These are phyloP conservation scores for Thermothielavioides terrestris DNA, from an alignment of 495 filamentous ascomycete species.

Conservation along the genomic window DNA sequence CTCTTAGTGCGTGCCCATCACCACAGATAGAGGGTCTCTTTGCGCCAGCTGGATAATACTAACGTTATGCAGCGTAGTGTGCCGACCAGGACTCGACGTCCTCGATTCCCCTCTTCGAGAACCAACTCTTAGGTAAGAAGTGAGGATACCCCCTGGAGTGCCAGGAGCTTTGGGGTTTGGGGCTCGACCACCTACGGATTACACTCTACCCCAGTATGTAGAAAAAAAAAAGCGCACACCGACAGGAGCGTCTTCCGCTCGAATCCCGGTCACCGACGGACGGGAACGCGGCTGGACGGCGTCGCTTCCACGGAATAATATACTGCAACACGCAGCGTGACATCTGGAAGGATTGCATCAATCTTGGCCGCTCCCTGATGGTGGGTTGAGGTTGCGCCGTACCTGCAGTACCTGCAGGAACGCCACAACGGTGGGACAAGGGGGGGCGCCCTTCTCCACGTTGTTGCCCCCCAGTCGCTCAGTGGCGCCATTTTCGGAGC, in stretches of 20 bases:
- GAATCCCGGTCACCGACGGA: background rate
- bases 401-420: slow-evolving; percentile 18
- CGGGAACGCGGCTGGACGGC: background rate
- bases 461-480: slow-evolving; percentile 3
- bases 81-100: too few relatives aligned
- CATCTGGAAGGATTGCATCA: slow-evolving; percentile 6
- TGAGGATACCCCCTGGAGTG: background rate
- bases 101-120: too few relatives aligned
- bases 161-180: too few relatives aligned
- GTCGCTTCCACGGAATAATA: background rate
- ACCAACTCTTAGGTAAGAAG: too few relatives aligned
- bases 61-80: too few relatives aligned
- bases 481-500: slow-evolving; percentile 11
- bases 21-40: too few relatives aligned
- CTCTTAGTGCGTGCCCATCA: background rate
- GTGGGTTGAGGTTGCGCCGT: slow-evolving; percentile 18
- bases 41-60: too few relatives aligned
- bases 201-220: background rate
- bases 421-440: slow-evolving; percentile 12
- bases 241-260: background rate
- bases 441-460: slow-evolving; percentile 7
- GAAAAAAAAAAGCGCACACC: background rate
- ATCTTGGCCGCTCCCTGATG: slow-evolving; percentile 1
- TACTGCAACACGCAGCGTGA: slow-evolving; percentile 4
- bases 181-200: background rate